phyloP scores from a whole-genome alignment of 345 rosid genomes.

The Excoecaria agallocha region DNA sequence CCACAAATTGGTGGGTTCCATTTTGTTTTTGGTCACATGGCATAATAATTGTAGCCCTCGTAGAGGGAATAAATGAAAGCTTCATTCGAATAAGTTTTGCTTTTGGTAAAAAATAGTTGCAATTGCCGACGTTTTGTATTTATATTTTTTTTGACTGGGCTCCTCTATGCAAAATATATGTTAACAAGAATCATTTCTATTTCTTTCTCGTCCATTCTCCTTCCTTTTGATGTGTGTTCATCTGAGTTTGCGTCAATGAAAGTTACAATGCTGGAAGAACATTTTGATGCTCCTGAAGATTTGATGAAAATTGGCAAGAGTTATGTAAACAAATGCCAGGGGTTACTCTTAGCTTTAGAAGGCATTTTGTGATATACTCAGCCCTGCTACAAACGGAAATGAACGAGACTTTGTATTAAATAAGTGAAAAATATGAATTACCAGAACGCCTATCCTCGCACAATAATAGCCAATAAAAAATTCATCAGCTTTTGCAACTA shows the following conservation, averaged over 20 bases:
- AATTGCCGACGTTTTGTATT: neutral
- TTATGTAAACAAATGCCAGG: too few relatives aligned
- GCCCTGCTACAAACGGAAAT: too few relatives aligned
- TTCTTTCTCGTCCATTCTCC: neutral
- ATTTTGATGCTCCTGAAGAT: too few relatives aligned
- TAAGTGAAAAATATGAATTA: too few relatives aligned
- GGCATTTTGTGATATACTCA: too few relatives aligned
- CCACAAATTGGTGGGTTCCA: neutral
- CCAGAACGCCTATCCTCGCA: too few relatives aligned
- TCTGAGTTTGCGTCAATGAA: neutral
- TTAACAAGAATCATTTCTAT: neutral
- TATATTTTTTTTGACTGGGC: neutral
- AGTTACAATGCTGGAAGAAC: too few relatives aligned
- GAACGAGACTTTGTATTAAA: too few relatives aligned
- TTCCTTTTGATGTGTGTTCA: neutral
- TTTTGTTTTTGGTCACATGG: neutral
- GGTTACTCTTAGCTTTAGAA: too few relatives aligned
- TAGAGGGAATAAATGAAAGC: neutral
- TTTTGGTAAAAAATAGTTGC: neutral
- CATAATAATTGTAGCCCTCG: constrained; percentile 3
- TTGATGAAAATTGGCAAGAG: too few relatives aligned
- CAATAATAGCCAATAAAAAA: too few relatives aligned
- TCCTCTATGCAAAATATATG: neutral
- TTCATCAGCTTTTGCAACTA: too few relatives aligned
- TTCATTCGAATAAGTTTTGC: constrained; percentile 1